Base-by-base conservation (phyloP, 2,329 filamentous ascomycete genomes). In the Ceratocystis colombiana region DNA sequence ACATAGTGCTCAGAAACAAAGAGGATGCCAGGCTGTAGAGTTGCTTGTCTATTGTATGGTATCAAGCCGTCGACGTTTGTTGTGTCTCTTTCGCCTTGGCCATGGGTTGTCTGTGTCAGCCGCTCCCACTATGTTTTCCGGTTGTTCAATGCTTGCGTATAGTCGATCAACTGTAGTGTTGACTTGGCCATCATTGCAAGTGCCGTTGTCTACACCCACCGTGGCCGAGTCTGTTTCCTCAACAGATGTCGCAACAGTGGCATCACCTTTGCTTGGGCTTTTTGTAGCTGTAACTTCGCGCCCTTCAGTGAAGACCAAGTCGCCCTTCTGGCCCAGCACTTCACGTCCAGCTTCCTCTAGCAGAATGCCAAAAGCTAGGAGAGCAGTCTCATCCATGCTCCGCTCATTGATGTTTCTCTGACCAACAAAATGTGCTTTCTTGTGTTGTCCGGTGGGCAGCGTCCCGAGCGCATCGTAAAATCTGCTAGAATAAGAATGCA, bases 381-480 rank as follows among this genome's bases (percentile, higher is more conserved):
- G 78, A 3, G 88, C 88, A 15, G 88, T 90, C 76, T 90, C 89
- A 72, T 93, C 88, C 82, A 93, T 84, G 73, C 84, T 88, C 69
- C 80, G 74, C 72, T 83, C 79, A 68, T 83, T 79, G 46, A 80
- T 71, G 64, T 73, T 73, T 37, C 72, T 70, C 6, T 69, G 66
- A 41, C 69, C 70, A n/a, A 70, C 68, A 33, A 67, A 62, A 17
- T 65, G 64, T 33, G 61, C 20, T 48, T 65, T 69, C 64, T 61
- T 68, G 68, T 20, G 53, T 22, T 30, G 59, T 61, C 20, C 67
- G 20, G 45, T 69, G 5, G 64, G 68, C 64, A 64, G 69, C 68
- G 68, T 65, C 8, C 73, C 71, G 65, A 77, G 73, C 7, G 75
- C 75, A 48, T 78, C 77, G 75, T 90, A 91, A 73, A 85, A 88